Evolutionary conservation across 331 rosid species (phyloP), one percentile per base, ranked within the genome.

Genomic region (Saraca asoca): DNA sequence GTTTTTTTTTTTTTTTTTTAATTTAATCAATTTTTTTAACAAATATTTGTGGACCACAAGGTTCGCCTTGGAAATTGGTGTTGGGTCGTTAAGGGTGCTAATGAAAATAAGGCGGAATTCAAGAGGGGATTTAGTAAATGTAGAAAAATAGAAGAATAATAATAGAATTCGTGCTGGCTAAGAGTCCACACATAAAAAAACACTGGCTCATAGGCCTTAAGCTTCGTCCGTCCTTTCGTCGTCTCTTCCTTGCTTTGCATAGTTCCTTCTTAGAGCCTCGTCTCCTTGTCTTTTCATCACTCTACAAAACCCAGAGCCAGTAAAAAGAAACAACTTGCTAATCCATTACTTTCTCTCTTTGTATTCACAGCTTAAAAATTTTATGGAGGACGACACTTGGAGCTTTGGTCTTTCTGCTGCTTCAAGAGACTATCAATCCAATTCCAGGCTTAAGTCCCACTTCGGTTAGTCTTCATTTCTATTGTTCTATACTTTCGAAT

Each of bases 121-220:
- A 13, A 45, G 46, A 78, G 87, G n/a, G 37, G 29, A 35, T 58
- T 33, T 69, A 33, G 33, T 54, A 71, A 68, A 50, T n/a, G n/a
- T n/a, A n/a, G n/a, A n/a, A n/a, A n/a, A n/a, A 51, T 2, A 53
- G 90, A 78, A 87, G n/a, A n/a, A n/a, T n/a, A n/a, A n/a, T n/a
- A n/a, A n/a, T n/a, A n/a, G n/a, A n/a, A n/a, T 73, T 73, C 95
- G 81, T 80, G 83, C 29, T 29, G 58, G 79, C 77, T 80, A 87
- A 82, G 90, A 64, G 73, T 75, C 80, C 73, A 43, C n/a, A 39
- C 13, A 16, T 11, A 7, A 64, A 7, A 59, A 58, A 76, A 81
- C 72, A 54, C 37, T 42, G 45, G n/a, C n/a, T n/a, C n/a, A n/a
- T n/a, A n/a, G n/a, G n/a, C n/a, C n/a, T n/a, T n/a, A n/a, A n/a